phyloP scores from a whole-genome alignment of 2,329 filamentous ascomycete genomes.

The Fusarium graminum region DNA sequence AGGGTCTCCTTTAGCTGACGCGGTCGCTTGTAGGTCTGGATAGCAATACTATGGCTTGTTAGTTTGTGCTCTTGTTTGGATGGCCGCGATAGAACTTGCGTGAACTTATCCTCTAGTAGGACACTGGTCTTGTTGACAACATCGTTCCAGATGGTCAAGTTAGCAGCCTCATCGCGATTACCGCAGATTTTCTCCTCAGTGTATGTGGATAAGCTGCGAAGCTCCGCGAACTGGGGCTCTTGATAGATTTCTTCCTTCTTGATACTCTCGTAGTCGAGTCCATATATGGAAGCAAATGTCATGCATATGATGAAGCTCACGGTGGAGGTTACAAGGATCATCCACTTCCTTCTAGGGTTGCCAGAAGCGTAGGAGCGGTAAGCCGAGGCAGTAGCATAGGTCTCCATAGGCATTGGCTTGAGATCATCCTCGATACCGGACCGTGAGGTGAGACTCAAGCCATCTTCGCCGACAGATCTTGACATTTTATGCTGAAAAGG shows the following conservation, averaged over 20 bases:
- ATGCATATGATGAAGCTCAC: slow-evolving; percentile 7
- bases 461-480: neutral
- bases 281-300: neutral
- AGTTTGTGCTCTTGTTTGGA: neutral
- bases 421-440: slow-evolving; percentile 3
- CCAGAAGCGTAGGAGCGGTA: neutral
- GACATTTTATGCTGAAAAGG: neutral
- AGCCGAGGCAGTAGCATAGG: neutral
- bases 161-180: neutral
- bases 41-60: slow-evolving; percentile 47
- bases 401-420: neutral
- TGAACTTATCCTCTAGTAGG: slow-evolving; percentile 50
- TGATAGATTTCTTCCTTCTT: neutral
- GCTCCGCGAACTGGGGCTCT: rapidly evolving
- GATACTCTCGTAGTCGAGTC: neutral
- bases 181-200: neutral
- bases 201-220: neutral
- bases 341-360: neutral
- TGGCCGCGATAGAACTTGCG: slow-evolving; percentile 34
- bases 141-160: slow-evolving; percentile 15
- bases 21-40: slow-evolving; percentile 53
- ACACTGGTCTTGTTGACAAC: slow-evolving; percentile 38
- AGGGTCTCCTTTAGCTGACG: slow-evolving; percentile 52
- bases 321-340: neutral
- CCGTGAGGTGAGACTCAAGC: neutral